phyloP scores from a whole-genome alignment of 352 stramenopile species.

The Phytophthora ramorum region DNA sequence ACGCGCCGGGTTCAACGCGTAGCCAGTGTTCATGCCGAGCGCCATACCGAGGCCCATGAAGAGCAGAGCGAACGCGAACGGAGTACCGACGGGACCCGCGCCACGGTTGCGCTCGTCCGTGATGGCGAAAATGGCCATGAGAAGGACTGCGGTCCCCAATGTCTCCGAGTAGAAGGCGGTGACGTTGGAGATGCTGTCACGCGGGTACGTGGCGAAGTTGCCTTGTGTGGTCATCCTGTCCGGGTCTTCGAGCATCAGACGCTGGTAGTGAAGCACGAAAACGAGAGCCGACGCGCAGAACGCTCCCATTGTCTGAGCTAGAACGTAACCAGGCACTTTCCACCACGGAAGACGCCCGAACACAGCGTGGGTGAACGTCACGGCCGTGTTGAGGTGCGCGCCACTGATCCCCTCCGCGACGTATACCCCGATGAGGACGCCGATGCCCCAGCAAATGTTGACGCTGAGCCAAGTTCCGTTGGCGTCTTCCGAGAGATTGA shows the following conservation, averaged over 20 bases:
- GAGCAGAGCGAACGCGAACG: constrained; percentile 26
- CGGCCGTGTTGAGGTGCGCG: constrained; percentile 21
- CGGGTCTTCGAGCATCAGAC: constrained; percentile 19
- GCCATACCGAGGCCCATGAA: constrained; percentile 30
- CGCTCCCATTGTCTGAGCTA: constrained; percentile 16
- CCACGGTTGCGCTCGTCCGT: constrained; percentile 29
- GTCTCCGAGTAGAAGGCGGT: constrained; percentile 29
- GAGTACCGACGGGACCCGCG: constrained; percentile 17
- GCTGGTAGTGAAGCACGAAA: constrained; percentile 31
- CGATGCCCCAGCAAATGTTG: constrained; percentile 27
- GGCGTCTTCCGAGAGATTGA: constrained; percentile 11
- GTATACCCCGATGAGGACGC: constrained; percentile 26
- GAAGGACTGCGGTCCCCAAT: constrained; percentile 18
- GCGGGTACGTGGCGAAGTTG: constrained; percentile 32
- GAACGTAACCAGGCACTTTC: constrained; percentile 24
- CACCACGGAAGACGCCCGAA: constrained; percentile 25
- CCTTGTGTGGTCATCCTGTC: constrained; percentile 12
- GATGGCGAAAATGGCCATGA: constrained; percentile 30
- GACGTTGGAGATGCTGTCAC: constrained; percentile 25
- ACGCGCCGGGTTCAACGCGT: constrained; percentile 28
- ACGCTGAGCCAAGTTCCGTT: constrained; percentile 33
- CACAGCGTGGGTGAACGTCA: constrained; percentile 17
- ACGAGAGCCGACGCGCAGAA: constrained; percentile 19
- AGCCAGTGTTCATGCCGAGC: constrained; percentile 32
- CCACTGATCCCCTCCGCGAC: constrained; percentile 29